Evolutionary conservation across 2,329 filamentous ascomycete genomes (phyloP).

Genomic region (Colletotrichum spaethianum): DNA sequence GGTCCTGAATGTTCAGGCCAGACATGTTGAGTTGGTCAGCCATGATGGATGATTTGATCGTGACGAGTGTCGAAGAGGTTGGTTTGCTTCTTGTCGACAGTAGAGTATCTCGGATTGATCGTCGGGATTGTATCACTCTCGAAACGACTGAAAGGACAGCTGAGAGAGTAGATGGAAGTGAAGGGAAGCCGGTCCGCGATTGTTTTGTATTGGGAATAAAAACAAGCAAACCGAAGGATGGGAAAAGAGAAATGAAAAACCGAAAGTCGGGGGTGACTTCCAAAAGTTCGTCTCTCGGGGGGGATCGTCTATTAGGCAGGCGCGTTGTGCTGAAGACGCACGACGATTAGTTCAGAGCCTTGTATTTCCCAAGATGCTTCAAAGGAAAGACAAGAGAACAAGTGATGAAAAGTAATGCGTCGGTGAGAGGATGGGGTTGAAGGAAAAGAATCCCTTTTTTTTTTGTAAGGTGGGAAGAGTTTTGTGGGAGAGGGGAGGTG

Average conservation of each 20-base stretch:
- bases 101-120: conserved; percentile 34
- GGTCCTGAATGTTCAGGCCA: conserved; percentile 74
- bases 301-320: conserved; percentile 49
- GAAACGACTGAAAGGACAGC: conserved; percentile 43
- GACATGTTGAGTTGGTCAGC: conserved; percentile 89
- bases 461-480: conserved; percentile 48
- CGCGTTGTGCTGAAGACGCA: conserved; percentile 41
- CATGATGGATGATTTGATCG: conserved; percentile 68
- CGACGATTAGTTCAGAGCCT: conserved; percentile 41
- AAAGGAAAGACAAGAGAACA: conserved; percentile 63
- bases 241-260: conserved; percentile 41
- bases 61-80: conserved; percentile 33
- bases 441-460: conserved; percentile 46
- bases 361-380: conserved; percentile 59
- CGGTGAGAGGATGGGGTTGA: conserved; percentile 44
- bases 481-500: conserved; percentile 43
- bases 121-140: conserved; percentile 47
- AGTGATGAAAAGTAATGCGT: conserved; percentile 43
- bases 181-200: conserved; percentile 42
- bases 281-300: conserved; percentile 47
- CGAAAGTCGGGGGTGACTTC: conserved; percentile 49
- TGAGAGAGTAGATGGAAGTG: conserved; percentile 37
- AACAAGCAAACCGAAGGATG: conserved; percentile 41
- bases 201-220: conserved; percentile 30
- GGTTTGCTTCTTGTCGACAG: conserved; percentile 15